Evolutionary conservation across 1,139 yeast species (phyloP), one percentile per base, ranked within the genome.

Genomic region (Lodderomyces beijingensis): DNA sequence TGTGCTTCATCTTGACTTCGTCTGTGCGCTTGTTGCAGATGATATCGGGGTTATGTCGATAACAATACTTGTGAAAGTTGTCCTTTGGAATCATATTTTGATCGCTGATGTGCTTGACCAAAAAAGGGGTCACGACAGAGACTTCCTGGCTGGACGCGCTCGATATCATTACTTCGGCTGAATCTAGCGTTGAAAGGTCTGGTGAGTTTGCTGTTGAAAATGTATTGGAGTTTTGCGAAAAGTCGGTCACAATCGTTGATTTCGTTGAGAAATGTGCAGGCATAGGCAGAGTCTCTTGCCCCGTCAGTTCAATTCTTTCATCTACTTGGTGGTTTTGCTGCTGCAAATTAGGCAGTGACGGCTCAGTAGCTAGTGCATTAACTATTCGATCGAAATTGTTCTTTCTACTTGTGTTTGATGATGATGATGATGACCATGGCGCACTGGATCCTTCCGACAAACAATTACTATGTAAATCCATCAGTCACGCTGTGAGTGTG

Each of bases 11-110:
- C 45, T 78, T 76, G 27, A 56, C 57, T 36, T 77, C 80, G 54
- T 86, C 95, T 2, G 86, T 77, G 37, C 69, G 71, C 46, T 81
- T 79, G 53, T 80, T 81, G 52, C 88, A 77, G 21, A 74, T 69
- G 34, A 81, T 70, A 36, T 84, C 91, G 4, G 97, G 97, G 49
- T 89, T 86, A 57, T 89, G 97, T 35, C 97, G 69, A 56, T 89
- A 89, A 53, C 97, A 89, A 57, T 77, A 88, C 44, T 73, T 70
- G 46, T 76, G 79, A 49, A 60, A 71, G 50, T 71, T 72, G 44
- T 73, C 78, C 31, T 59, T 59, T 15, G 72, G 72, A 21, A 68
- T 62, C 41, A 54, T 49, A 31, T 59, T 46, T 40, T 62, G 70
- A 45, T 66, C 73, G 37, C 60, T 55, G 20, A 69, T 65, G 44